Base-by-base conservation (phyloP, 1,284 basidiomycete genomes). In the Tilletia walkeri region DNA sequence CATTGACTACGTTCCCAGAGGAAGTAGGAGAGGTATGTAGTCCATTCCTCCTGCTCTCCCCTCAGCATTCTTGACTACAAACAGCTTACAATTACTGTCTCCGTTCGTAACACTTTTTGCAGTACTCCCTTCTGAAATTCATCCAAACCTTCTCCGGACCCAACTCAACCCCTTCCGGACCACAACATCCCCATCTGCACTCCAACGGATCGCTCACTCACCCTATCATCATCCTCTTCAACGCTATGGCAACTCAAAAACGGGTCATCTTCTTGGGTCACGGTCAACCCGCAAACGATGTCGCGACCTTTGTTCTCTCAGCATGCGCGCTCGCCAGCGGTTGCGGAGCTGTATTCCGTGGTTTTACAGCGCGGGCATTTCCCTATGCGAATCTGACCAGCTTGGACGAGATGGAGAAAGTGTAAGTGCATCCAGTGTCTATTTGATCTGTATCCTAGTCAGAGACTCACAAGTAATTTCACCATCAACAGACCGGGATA, bases 231-330 rank as follows among this genome's bases (percentile, higher is more conserved):
- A 87, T 98, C 56, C 88, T 99, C 12, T 94, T 96, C 86, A 98
- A 98, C 83, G 95, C 95, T 0, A 88, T 99, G 70, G 87, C 96
- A 34, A 95, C 95, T 0, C 90, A 92, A 70, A 96, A 98, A 80
- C 90, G 95, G 16, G 91, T 98, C 76, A 90, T 99, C 75, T 96
- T 99, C 85, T 86, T 97, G 54, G 94, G 94, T 0, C 90, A 95
- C 80, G 90, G 89, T 75, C 91, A 80, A 66, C 84, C 84, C 10
- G 83, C 94, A 9, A 90, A 91, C 34, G 89, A 91, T 78, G 94
- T 97, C 9, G 92, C 93, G 34, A 89, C 89, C 74, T 92, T 92
- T 83, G 95, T 98, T 2, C 87, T 98, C 7, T 92, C 95, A 3
- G 94, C 95, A 1, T 96, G 94, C 84, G 93, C 95, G 1, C 86